Percentiles rank a stretch among this genome's conserved stretches.
Evolutionary conservation across 768 basidiomycete genomes (phyloP).

Genomic region (Boletus sp.): DNA sequence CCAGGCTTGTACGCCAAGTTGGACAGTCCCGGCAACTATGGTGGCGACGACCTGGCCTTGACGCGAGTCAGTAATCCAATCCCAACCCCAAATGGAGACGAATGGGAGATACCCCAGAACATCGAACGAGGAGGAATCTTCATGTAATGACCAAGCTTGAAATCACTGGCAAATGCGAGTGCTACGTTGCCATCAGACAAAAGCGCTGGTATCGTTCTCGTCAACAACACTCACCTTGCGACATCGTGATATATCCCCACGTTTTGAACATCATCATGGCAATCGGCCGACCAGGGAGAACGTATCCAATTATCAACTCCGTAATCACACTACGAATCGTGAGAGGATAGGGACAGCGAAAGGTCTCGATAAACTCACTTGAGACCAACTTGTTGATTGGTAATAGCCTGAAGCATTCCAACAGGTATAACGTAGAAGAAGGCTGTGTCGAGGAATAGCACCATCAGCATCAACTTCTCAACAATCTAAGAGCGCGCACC

Average conservation of each 20-base stretch:
- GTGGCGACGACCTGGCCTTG: slow-evolving; percentile 58
- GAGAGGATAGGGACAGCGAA: neutral
- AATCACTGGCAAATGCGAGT: slow-evolving; percentile 63
- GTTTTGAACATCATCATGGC: slow-evolving; percentile 83
- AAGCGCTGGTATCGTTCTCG: too few species aligned
- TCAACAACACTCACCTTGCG: slow-evolving; percentile 29
- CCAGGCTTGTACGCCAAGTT: slow-evolving; percentile 67
- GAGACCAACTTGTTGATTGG: slow-evolving; percentile 71
- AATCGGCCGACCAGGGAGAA: slow-evolving; percentile 59
- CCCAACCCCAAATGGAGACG: neutral
- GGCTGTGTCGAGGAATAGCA: slow-evolving; percentile 15
- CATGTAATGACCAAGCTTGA: slow-evolving; percentile 78
- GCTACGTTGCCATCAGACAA: slow-evolving; percentile 29
- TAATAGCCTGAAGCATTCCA: slow-evolving; percentile 73
- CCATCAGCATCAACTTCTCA: neutral
- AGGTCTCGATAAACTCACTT: slow-evolving; percentile 25
- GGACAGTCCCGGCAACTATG: slow-evolving; percentile 59
- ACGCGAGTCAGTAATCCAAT: neutral
- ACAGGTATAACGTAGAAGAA: slow-evolving; percentile 72
- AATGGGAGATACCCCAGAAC: slow-evolving; percentile 45
- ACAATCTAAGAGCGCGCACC: slow-evolving; percentile 18
- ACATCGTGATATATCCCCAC: slow-evolving; percentile 67
- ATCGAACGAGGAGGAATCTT: slow-evolving; percentile 64
- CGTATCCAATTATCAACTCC: slow-evolving; percentile 63
- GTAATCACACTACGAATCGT: slow-evolving; percentile 49